Conservation (phyloP, 805 yeast genomes). For the Saccharomyces mikatae region DNA sequence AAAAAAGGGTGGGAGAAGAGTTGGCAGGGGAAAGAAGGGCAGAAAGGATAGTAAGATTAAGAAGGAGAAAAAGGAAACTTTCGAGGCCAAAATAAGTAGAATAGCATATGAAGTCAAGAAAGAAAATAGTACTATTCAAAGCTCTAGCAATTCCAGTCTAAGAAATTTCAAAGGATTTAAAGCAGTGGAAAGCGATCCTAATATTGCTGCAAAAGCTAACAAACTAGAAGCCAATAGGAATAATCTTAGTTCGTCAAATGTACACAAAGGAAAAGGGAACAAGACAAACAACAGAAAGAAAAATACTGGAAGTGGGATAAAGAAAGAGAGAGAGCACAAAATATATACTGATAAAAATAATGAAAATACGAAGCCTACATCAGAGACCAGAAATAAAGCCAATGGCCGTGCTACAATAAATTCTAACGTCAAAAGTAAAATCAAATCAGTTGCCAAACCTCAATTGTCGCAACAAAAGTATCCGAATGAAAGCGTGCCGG, state of each 20-base stretch:
- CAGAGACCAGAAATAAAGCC: background rate
- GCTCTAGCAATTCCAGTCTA: constrained; percentile 35
- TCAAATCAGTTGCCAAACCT: background rate
- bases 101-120: constrained; percentile 21
- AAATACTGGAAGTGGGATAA: background rate
- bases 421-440: background rate
- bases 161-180: constrained; percentile 31
- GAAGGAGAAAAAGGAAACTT: constrained; percentile 8
- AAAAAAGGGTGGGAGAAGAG: constrained; percentile 28
- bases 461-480: background rate
- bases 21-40: constrained; percentile 30
- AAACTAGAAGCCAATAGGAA: background rate
- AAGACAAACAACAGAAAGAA: background rate
- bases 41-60: constrained; percentile 6
- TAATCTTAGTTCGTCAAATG: background rate
- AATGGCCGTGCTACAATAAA: background rate
- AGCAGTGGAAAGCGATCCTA: constrained; percentile 9
- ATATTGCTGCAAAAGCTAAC: constrained; percentile 1
- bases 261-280: background rate
- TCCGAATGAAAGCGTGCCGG: background rate
- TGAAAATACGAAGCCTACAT: background rate
- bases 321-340: background rate
- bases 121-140: constrained; percentile 34
- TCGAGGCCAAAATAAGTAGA: constrained; percentile 22
- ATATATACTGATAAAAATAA: background rate